Evolutionary conservation across 2,329 filamentous ascomycete genomes (phyloP).

Genomic region (Ilyonectria destructans): DNA sequence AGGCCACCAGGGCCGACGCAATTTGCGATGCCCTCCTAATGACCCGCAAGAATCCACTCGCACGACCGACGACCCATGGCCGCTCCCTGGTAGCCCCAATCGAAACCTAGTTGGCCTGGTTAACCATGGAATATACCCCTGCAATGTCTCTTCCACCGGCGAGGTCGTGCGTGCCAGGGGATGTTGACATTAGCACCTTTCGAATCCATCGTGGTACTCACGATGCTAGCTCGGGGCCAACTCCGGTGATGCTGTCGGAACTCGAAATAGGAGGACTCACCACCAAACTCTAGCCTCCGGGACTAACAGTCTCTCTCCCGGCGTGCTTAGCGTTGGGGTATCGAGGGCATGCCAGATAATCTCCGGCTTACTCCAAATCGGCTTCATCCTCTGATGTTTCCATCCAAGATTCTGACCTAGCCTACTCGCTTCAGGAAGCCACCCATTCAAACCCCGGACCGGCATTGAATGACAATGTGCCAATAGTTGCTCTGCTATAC

Average conservation of each 20-base stretch:
- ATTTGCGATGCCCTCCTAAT: conserved; percentile 43
- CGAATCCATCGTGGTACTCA: background rate
- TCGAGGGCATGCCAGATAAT: conserved; percentile 21
- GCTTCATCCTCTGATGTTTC: conserved; percentile 3
- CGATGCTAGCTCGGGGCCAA: conserved; percentile 20
- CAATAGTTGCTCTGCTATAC: conserved; percentile 34
- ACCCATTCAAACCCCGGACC: conserved; percentile 11
- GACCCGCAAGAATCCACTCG: conserved; percentile 45
- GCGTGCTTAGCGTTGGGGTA: conserved; percentile 22
- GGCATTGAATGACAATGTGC: conserved; percentile 32
- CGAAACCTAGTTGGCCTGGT: conserved; percentile 15
- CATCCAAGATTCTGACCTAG: background rate
- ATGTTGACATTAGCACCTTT: conserved; percentile 10
- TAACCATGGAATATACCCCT: conserved; percentile 18
- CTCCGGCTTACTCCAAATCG: conserved; percentile 28
- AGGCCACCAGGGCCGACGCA: conserved; percentile 38
- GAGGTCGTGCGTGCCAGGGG: conserved; percentile 25
- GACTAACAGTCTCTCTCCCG: conserved; percentile 28
- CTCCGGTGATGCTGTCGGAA: conserved; percentile 23
- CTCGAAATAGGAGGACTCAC: conserved; percentile 4
- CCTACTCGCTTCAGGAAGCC: background rate
- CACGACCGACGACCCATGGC: conserved; percentile 20
- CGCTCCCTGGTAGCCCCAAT: conserved; percentile 24
- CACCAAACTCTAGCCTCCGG: conserved; percentile 1
- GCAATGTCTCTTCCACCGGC: conserved; percentile 26